Percentiles rank a stretch among this genome's conserved stretches.
These are phyloP conservation scores for Scheffersomyces parashehatae DNA, from an alignment of 1,139 yeast species.

Conservation along the genomic window DNA sequence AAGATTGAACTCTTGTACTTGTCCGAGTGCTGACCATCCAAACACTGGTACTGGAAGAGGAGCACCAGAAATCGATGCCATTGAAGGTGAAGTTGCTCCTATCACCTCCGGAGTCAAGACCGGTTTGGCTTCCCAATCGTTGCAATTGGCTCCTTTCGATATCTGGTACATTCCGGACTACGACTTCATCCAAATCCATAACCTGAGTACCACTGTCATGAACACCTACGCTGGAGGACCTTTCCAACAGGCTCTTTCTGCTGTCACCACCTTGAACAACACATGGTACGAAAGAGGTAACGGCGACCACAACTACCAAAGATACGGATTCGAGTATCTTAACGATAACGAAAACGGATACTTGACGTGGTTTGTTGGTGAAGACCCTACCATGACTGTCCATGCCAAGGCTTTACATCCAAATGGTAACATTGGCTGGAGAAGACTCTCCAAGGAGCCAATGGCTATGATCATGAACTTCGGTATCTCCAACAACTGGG, in stretches of 20 bases:
- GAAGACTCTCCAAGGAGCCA: constrained; percentile 28
- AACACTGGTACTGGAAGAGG: constrained; percentile 29
- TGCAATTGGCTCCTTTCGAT: constrained; percentile 30
- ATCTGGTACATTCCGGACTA: constrained; percentile 32
- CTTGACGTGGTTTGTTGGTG: constrained; percentile 28
- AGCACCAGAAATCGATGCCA: constrained; percentile 32
- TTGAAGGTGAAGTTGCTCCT: constrained; percentile 25
- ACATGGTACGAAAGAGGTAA: constrained; percentile 27
- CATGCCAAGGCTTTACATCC: constrained; percentile 27
- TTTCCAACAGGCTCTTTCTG: constrained; percentile 29
- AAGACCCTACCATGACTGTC: constrained; percentile 24
- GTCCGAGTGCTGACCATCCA: constrained; percentile 28
- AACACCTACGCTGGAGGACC: constrained; percentile 33
- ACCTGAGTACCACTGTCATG: constrained; percentile 24
- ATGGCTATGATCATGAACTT: constrained; percentile 28
- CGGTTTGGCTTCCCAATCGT: constrained; percentile 30
- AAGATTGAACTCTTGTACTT: constrained; percentile 47
- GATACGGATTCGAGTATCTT: constrained; percentile 25
- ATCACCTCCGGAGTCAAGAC: constrained; percentile 4
- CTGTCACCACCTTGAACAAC: constrained; percentile 23
- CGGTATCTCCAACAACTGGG: constrained; percentile 32
- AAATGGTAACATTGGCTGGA: constrained; percentile 27
- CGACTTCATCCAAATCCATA: constrained; percentile 22
- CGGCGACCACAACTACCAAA: constrained; percentile 20
- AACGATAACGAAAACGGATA: constrained; percentile 25